These are phyloP conservation scores for Elsinoe australis DNA, from an alignment of 2,329 filamentous ascomycete genomes.

Conservation along the genomic window DNA sequence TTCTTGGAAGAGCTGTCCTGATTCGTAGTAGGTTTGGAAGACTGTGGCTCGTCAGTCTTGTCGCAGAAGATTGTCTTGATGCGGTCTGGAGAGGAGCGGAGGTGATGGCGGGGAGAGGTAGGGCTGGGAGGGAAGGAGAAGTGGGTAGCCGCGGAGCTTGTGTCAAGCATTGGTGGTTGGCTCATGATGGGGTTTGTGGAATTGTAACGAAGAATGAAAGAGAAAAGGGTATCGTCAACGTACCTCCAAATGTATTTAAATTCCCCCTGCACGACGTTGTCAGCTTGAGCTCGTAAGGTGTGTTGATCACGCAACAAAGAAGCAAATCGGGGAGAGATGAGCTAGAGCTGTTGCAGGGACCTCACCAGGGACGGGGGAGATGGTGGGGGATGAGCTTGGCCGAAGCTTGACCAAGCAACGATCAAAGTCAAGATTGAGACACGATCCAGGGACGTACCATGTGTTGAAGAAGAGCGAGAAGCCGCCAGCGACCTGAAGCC, in stretches of 20 bases:
- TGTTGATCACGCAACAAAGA: slow-evolving; percentile 11
- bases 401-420: slow-evolving; percentile 1
- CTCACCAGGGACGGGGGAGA: background rate
- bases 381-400: slow-evolving; percentile 15
- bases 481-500: slow-evolving; percentile 42
- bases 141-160: background rate
- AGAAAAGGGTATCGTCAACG: background rate
- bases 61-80: slow-evolving; percentile 14
- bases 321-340: background rate
- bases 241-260: slow-evolving; percentile 15
- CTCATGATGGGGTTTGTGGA: background rate
- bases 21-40: slow-evolving; percentile 22
- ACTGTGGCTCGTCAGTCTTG: slow-evolving; percentile 13
- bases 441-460: slow-evolving; percentile 31
- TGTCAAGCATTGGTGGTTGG: background rate
- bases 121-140: slow-evolving; percentile 7
- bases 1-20: slow-evolving; percentile 18
- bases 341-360: slow-evolving; percentile 5
- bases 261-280: slow-evolving; percentile 13
- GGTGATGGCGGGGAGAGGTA: slow-evolving; percentile 10
- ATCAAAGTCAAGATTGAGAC: background rate
- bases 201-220: slow-evolving; percentile 4
- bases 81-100: slow-evolving; percentile 8
- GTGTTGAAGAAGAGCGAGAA: slow-evolving; percentile 45
- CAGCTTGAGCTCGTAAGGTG: slow-evolving; percentile 11